Conservation (phyloP, 1,284 basidiomycete species). For the Macrocystidia cucumis region DNA sequence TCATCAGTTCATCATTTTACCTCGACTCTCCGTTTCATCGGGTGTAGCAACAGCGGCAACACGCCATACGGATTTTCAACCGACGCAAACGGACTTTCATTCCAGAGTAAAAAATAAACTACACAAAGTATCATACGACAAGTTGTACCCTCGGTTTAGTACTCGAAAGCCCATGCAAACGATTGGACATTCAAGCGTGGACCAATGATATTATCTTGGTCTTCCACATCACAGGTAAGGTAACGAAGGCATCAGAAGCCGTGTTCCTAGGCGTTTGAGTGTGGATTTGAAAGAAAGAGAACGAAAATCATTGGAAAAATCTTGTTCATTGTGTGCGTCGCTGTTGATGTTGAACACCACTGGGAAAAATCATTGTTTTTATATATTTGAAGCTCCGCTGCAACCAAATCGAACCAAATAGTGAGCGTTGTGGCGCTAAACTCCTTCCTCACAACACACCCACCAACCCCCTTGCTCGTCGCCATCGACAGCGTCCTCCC, state of each 20-base stretch:
- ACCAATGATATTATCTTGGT: constrained; percentile 37
- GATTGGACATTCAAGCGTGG: constrained; percentile 64
- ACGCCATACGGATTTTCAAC: too few relatives aligned
- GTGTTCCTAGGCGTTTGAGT: constrained; percentile 62
- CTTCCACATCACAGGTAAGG: constrained; percentile 66
- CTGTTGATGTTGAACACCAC: constrained; percentile 5
- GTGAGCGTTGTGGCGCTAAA: constrained; percentile 17
- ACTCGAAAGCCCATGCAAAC: constrained; percentile 55
- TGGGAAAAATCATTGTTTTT: constrained; percentile 14
- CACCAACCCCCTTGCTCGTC: constrained; percentile 21
- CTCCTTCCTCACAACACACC: constrained; percentile 19
- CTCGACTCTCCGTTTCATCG: too few relatives aligned
- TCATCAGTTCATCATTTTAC: too few relatives aligned
- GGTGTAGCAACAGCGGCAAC: too few relatives aligned
- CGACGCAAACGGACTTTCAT: too few relatives aligned
- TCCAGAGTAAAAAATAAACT: too few relatives aligned
- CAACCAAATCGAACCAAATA: constrained; percentile 24
- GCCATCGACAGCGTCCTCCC: constrained; percentile 18
- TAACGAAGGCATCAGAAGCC: constrained; percentile 59
- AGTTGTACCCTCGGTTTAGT: constrained; percentile 58
- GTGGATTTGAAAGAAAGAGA: constrained; percentile 30
- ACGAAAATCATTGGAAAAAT: constrained; percentile 9
- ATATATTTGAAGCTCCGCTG: constrained; percentile 19
- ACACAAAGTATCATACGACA: constrained; percentile 8
- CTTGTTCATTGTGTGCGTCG: constrained; percentile 10